Percentiles rank a stretch among this genome's conserved stretches.
These are phyloP conservation scores for Lophiostoma macrostomum DNA, from an alignment of 495 filamentous ascomycete species.

Conservation along the genomic window DNA sequence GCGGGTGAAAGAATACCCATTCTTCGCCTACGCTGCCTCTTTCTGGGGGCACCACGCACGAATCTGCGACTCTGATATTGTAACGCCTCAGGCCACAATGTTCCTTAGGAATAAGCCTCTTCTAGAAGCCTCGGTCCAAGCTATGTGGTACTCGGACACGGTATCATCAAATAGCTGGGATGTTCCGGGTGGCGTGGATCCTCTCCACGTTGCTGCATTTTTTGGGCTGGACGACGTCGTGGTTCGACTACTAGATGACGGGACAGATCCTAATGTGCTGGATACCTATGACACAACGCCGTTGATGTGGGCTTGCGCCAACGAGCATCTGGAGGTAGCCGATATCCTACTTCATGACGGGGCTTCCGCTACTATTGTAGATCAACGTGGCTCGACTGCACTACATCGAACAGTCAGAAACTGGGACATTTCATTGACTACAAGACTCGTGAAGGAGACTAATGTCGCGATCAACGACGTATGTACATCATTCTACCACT, in stretches of 20 bases:
- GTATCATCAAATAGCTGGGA: slow-evolving; percentile 19
- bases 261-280: slow-evolving; percentile 6
- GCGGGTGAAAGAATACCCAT: slow-evolving; percentile 8
- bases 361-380: slow-evolving; percentile 7
- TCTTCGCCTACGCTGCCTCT: slow-evolving; percentile 13
- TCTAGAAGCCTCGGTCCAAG: slow-evolving; percentile 16
- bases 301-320: slow-evolving; percentile 11
- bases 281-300: slow-evolving; percentile 10
- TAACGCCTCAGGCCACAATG: slow-evolving; percentile 17
- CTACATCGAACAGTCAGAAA: neutral
- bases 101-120: slow-evolving; percentile 10
- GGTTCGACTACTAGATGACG: slow-evolving; percentile 1
- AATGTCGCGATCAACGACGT: slow-evolving; percentile 12
- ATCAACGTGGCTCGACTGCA: slow-evolving; percentile 15
- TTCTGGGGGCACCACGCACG: slow-evolving; percentile 20
- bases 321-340: slow-evolving; percentile 10
- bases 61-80: slow-evolving; percentile 2
- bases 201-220: slow-evolving; percentile 14
- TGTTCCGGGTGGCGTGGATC: slow-evolving; percentile 10
- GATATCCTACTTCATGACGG: slow-evolving; percentile 7
- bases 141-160: slow-evolving; percentile 20
- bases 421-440: neutral
- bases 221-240: slow-evolving; percentile 18
- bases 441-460: slow-evolving; percentile 3
- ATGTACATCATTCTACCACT: slow-evolving; percentile 3